Base-by-base conservation (phyloP, 495 filamentous ascomycete genomes). In the Terfezia boudieri region DNA sequence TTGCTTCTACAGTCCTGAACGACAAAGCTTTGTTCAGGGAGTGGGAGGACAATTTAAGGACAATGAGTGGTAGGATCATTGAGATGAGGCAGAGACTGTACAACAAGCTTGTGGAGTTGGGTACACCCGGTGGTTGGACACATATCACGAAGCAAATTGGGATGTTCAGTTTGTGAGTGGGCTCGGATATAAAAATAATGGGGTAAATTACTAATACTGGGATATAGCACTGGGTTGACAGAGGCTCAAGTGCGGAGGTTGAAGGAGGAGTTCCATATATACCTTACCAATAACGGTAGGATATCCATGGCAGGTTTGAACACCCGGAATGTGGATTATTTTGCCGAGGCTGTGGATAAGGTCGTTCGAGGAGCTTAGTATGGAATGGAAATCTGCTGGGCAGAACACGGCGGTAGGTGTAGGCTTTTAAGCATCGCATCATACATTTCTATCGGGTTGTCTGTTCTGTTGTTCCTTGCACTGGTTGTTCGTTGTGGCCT, bases 91-190 rank as follows among this genome's bases (percentile, higher is more conserved):
- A 74, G 60, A 77, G 76, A 12, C 65, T 99, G 59, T 73, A 83
- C 12, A 67, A 68, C 54, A 84, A 87, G 60, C 72, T 99, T 2
- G 86, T 93, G 68, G 76, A 79, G 59, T 65, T 86, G 36, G 80
- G 76, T 2, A 95, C 90, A 1, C 88, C 89, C 0, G 92, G 90
- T 4, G 79, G 75, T 10, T 98, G 90, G 90, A 82, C 85, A 55
- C 90, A 99, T 68, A 93, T 99, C 66, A 93, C 87, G 9, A 82
- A 90, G 58, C 90, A 99, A 75, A 99, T 99, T 67, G 90, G 90
- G 62, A 99, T 99, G 90, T 99, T 99, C 71, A 88, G 82, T 64
- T 99, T 92, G 60, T 62, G 49, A 56, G 60, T 53, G 6, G 17
- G 4, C 12, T 53, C 14, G 8, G 23, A 23, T 16, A 2, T 36